Evolutionary conservation across 2,329 filamentous ascomycete species (phyloP), one percentile per base, ranked within the genome.

Genomic region (Colletotrichum cordylinicola): DNA sequence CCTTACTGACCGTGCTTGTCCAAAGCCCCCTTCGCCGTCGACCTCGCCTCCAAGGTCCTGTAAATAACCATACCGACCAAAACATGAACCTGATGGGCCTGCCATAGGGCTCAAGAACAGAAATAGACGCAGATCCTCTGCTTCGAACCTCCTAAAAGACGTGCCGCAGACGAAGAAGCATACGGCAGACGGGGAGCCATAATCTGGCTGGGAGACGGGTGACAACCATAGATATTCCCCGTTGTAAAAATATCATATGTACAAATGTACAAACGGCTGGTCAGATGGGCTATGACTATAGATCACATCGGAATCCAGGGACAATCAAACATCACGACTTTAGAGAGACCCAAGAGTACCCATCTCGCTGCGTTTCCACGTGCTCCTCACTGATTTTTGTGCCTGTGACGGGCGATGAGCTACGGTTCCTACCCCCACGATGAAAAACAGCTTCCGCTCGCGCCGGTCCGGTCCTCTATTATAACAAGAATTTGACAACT

Each of bases 1-100:
- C 12, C 24, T 43, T 13, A 9, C 64, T 64, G 68, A 67, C n/a
- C 15, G 24, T 52, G 1, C n/a, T 8, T 43, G 3, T 21, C 33
- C n/a, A 27, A 27, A 92, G 91, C 90, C 72, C 91, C 91, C 69
- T 92, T 92, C 80, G 87, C 89, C 78, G 86, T 92, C 80, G 89
- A 92, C 77, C 87, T 88, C 79, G 84, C 86, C 72, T 85, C 85
- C 80, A 85, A 85, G 80, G 80, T 88, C 80, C 85, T 87, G 73
- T 88, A 86, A 81, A 78, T 43, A 10, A 21, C 21, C 56, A 18
- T 55, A 8, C 33, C 62, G 10, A 13, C 62, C 13, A 62, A 18
- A 15, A 62, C 31, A 61, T 33, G 18, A 31, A 35, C 18, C 27
- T 29, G 7, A 55, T 16, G 68, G 39, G 48, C 37, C 70, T 6